A percentile compares a stretch with the other conserved stretches of the same genome.
These are phyloP conservation scores for Ophiostoma sp. DNA, from an alignment of 2,329 filamentous ascomycete genomes.

Conservation along the genomic window DNA sequence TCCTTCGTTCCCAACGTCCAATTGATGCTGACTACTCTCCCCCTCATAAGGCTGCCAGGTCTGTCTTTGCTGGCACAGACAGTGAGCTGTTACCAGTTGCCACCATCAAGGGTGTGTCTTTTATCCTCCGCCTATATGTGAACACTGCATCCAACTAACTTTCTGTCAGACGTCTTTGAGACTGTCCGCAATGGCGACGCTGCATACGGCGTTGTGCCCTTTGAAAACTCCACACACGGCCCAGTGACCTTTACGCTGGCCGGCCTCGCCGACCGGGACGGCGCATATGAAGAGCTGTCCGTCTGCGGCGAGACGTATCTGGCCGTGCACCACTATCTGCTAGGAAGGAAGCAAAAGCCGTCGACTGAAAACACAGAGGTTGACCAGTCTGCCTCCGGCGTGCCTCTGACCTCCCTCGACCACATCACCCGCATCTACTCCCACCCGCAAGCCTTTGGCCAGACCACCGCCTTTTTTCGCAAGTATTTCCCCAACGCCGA, in stretches of 20 bases:
- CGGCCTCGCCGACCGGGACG: conserved; percentile 74
- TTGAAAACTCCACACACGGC: conserved; percentile 96
- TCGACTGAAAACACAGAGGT: background rate
- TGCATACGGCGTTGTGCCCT: conserved; percentile 79
- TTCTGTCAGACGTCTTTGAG: conserved; percentile 71
- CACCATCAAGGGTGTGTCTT: conserved; percentile 49
- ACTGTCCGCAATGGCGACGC: conserved; percentile 67
- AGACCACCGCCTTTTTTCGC: conserved; percentile 76
- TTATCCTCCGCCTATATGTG: too few relatives aligned
- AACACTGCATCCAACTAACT: background rate
- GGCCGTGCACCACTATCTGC: conserved; percentile 82
- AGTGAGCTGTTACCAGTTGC: conserved; percentile 53
- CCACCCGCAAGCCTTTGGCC: conserved; percentile 85
- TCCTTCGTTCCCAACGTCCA: background rate
- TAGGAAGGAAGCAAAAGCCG: conserved; percentile 47
- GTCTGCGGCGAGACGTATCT: conserved; percentile 86
- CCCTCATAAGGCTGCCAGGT: conserved; percentile 36
- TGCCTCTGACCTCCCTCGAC: conserved; percentile 52
- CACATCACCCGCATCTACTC: conserved; percentile 79
- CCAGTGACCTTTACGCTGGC: conserved; percentile 88
- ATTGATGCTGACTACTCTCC: background rate
- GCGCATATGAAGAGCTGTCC: conserved; percentile 64
- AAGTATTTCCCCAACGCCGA: conserved; percentile 51
- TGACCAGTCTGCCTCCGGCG: conserved; percentile 20
- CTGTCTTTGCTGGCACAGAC: conserved; percentile 48